phyloP scores from a whole-genome alignment of 352 stramenopile species.

The Globisporangium paroecandrum region DNA sequence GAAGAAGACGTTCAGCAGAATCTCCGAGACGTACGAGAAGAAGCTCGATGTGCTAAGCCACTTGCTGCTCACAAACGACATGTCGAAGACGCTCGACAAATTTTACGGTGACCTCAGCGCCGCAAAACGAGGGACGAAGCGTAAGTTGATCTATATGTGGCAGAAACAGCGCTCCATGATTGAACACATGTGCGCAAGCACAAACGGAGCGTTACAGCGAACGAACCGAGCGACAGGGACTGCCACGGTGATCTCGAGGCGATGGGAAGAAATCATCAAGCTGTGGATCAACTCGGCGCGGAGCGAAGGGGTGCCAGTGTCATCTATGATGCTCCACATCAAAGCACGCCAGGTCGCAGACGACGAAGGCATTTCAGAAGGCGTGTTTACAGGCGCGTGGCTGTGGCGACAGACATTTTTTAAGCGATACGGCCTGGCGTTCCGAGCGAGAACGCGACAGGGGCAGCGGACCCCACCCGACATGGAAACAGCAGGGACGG shows the following conservation, averaged over 20 bases:
- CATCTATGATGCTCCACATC: background rate
- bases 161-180: background rate
- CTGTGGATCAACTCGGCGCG: background rate
- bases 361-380: background rate
- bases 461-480: background rate
- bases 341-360: background rate
- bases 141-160: background rate
- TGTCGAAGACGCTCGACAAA: background rate
- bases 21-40: background rate
- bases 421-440: background rate
- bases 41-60: background rate
- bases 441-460: background rate
- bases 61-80: background rate
- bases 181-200: background rate
- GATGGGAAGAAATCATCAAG: background rate
- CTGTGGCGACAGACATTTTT: background rate
- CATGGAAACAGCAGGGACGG: background rate
- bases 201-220: background rate
- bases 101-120: background rate
- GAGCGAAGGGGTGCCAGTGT: background rate
- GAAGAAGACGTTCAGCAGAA: constrained; percentile 4
- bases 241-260: background rate
- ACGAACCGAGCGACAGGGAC: background rate
- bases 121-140: background rate
- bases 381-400: background rate